A percentile compares a stretch with the other conserved stretches of the same genome.
Evolutionary conservation across 345 rosid genomes (phyloP).

Genomic region (Eucalyptus globulus): DNA sequence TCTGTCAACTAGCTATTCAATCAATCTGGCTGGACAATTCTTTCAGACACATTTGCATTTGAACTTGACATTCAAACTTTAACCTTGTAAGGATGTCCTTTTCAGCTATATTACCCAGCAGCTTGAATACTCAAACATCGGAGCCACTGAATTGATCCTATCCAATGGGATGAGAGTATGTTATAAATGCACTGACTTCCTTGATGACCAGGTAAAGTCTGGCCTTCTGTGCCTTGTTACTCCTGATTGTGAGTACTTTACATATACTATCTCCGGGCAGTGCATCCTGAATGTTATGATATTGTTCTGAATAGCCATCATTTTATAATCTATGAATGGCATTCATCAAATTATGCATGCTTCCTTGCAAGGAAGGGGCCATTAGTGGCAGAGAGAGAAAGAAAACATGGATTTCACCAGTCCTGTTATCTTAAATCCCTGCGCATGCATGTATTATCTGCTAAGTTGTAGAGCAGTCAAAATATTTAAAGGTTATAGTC

Average conservation of each 20-base stretch:
- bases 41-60: neutral
- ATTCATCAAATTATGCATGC: neutral
- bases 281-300: neutral
- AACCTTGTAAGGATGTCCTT: conserved; percentile 6
- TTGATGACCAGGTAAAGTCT: conserved; percentile 72
- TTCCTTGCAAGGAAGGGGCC: neutral
- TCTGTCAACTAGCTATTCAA: neutral
- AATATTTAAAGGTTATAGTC: neutral
- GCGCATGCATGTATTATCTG: neutral
- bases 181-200: conserved; percentile 76
- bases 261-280: neutral
- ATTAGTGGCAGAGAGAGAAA: neutral
- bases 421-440: neutral
- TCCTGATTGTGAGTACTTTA: neutral
- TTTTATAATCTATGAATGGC: neutral
- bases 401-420: neutral
- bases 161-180: conserved; percentile 87
- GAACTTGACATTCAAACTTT: neutral
- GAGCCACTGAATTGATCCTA: conserved; percentile 69
- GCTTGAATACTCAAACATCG: conserved; percentile 52
- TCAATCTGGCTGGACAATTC: neutral
- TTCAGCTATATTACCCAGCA: conserved; percentile 47
- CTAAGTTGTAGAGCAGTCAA: neutral
- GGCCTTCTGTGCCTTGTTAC: neutral
- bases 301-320: neutral